Base-by-base conservation (phyloP, 2,329 filamentous ascomycete species). In the Pestalotiopsis sp. region DNA sequence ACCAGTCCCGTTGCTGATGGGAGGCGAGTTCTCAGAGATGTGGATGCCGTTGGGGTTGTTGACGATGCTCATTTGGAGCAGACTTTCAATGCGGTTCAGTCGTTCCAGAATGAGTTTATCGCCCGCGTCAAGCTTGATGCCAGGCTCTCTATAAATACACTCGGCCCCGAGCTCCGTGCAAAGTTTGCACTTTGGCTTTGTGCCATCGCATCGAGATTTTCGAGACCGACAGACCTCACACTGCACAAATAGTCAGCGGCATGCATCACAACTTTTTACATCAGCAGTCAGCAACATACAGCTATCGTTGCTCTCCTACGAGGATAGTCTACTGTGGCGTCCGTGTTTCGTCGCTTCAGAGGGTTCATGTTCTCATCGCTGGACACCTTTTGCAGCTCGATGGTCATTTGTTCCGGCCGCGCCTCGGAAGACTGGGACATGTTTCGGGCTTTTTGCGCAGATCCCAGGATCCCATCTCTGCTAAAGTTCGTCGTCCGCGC, bases 81-180 rank as follows among this genome's bases (percentile, higher is more conserved):
- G 83, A 65, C 86, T 91, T 79, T 96, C 93, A 75, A 96, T 95
- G 66, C 92, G 90, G 74, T 87, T 89, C 45, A 96, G 84, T 68
- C 92, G 91, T 77, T 95, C 93, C 49, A 96, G 83, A 70, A 96
- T 96, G 68, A 96, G 84, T 81, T 95, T 95, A 83, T 95, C 93
- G 72, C 93, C 93, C 45, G 93, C 92, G 78, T 96, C 93, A 11
- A 96, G 87, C 81, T 96, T 96, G 83, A 95, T 93, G 2, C 93
- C 93, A 6, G 93, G 93, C 78, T 96, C 93, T 71, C 93, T 89
- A 79, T 96, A 96, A 72, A 95, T 87, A 79, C 93, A 96, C 71
- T 95, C 92, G 59, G 92, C 93, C 67, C 93, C 92, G 56, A 95
- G 84, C 78, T 95, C 93, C 11, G 91, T 90, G 81, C 93, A 96